A percentile compares a stretch with the other conserved stretches of the same genome.
phyloP scores from a whole-genome alignment of 2,329 filamentous ascomycete genomes.

The Aspergillus neotritici region DNA sequence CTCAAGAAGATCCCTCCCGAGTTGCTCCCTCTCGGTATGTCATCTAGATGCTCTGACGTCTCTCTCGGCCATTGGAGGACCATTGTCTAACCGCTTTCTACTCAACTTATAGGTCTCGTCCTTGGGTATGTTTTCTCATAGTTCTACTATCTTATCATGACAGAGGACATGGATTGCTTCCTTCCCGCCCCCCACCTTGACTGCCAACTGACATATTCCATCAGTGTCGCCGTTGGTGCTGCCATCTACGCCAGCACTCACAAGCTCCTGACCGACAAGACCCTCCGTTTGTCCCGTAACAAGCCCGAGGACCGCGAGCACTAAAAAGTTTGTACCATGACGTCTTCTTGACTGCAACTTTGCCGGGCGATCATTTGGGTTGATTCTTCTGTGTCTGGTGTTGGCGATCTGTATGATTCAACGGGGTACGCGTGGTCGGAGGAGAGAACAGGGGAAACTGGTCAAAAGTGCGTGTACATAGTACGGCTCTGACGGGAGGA shows the following conservation, averaged over 20 bases:
- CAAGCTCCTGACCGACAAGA: slow-evolving; percentile 87
- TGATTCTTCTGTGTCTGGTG: slow-evolving; percentile 15
- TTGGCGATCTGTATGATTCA: slow-evolving; percentile 26
- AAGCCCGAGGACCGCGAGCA: slow-evolving; percentile 42
- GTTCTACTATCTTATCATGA: slow-evolving; percentile 5
- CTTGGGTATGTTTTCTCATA: slow-evolving; percentile 60
- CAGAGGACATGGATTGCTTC: slow-evolving; percentile 7
- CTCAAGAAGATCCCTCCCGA: slow-evolving; percentile 88
- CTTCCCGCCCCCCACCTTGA: slow-evolving; percentile 14
- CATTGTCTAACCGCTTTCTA: slow-evolving; percentile 22
- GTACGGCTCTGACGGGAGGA: slow-evolving; percentile 25
- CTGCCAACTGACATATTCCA: slow-evolving; percentile 16
- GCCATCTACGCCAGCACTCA: slow-evolving; percentile 74
- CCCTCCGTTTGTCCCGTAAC: slow-evolving; percentile 77
- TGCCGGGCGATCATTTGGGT: slow-evolving; percentile 22
- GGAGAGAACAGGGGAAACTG: slow-evolving; percentile 15
- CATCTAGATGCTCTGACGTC: background rate
- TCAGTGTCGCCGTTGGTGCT: slow-evolving; percentile 63
- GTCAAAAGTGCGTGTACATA: slow-evolving; percentile 33
- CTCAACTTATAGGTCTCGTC: slow-evolving; percentile 62
- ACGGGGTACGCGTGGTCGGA: slow-evolving; percentile 23
- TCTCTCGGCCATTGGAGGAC: slow-evolving; percentile 5
- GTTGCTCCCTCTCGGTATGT: slow-evolving; percentile 87
- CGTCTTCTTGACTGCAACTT: slow-evolving; percentile 24
- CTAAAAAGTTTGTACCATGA: slow-evolving; percentile 32